Percentiles rank a stretch among this genome's conserved stretches.
Evolutionary conservation across 139 green algal species (phyloP).

Genomic region (Coccomyxa sp.): DNA sequence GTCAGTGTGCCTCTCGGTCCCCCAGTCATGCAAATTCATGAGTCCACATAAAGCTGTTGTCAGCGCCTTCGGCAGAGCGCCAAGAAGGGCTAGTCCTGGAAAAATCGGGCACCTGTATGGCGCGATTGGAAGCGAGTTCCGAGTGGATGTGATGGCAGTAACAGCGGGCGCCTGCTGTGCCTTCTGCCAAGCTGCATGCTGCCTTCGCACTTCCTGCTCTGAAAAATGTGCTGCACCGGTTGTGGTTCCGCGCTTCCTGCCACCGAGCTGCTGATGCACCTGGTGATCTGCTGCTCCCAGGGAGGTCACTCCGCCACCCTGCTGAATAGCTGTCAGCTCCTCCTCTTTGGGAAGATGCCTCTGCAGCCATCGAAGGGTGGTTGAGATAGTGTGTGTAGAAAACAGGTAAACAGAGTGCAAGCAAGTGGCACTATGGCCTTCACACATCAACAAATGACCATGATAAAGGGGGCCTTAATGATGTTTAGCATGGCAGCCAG

Average conservation of each 20-base stretch:
- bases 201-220: neutral
- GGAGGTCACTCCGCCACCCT: neutral
- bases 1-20: too few species aligned
- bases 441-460: too few species aligned
- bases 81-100: too few species aligned
- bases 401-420: too few species aligned
- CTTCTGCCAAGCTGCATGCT: conserved; percentile 7
- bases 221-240: neutral
- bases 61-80: too few species aligned
- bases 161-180: neutral
- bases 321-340: neutral
- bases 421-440: too few species aligned
- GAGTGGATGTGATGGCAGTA: neutral
- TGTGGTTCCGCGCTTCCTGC: neutral
- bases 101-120: conserved; percentile 8
- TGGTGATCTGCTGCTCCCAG: neutral
- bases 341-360: neutral
- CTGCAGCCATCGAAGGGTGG: neutral
- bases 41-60: too few species aligned
- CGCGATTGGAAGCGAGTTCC: conserved; percentile 40
- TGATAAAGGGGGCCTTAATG: too few species aligned
- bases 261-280: neutral
- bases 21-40: too few species aligned
- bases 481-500: too few species aligned
- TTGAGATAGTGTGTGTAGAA: neutral